These are phyloP conservation scores for Micractinium conductrix DNA, from an alignment of 139 green algal genomes.

Conservation along the genomic window DNA sequence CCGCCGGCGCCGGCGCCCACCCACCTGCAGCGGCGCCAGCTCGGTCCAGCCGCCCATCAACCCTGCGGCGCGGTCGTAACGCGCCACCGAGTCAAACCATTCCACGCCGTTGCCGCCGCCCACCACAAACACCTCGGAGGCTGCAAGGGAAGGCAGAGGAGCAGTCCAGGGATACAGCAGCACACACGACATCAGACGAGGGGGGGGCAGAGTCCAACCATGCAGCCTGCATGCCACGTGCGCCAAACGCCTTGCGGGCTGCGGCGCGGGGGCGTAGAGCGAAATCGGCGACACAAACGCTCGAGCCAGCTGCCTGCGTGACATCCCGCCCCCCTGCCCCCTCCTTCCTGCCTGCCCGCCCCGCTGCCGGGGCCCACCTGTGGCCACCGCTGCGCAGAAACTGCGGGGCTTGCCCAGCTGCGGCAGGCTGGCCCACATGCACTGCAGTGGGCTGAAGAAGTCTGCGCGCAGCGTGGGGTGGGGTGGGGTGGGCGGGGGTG, in stretches of 20 bases:
- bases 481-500: too few species aligned
- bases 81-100: constrained; percentile 39
- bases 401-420: constrained; percentile 28
- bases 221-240: too few species aligned
- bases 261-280: too few species aligned
- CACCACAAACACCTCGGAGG: constrained; percentile 22
- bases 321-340: too few species aligned
- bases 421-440: constrained; percentile 30
- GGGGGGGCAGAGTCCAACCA: too few species aligned
- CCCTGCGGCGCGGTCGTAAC: constrained; percentile 20
- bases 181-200: too few species aligned
- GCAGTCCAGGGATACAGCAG: too few species aligned
- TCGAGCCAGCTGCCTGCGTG: too few species aligned
- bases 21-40: constrained; percentile 28
- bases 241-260: too few species aligned
- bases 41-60: constrained; percentile 8
- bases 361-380: neutral
- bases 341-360: too few species aligned
- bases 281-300: too few species aligned
- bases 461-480: neutral
- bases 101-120: constrained; percentile 42
- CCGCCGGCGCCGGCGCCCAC: too few species aligned
- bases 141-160: neutral
- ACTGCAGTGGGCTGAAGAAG: constrained; percentile 4
- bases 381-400: constrained; percentile 36